Percentiles rank a stretch among this genome's conserved stretches.
These are phyloP conservation scores for Geotrichum siamense DNA, from an alignment of 1,139 yeast genomes.

Conservation along the genomic window DNA sequence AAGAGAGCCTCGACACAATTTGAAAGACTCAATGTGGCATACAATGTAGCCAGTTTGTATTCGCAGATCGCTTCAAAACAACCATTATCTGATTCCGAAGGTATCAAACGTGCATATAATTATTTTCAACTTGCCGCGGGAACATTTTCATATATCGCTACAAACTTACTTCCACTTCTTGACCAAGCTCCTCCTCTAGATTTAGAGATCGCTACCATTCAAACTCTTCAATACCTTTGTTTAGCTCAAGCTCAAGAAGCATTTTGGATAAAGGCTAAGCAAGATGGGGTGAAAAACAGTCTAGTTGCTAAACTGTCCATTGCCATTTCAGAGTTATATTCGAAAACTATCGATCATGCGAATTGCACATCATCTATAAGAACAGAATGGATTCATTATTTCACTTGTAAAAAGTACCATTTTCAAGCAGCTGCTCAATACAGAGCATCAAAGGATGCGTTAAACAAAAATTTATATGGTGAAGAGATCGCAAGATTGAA, in stretches of 20 bases:
- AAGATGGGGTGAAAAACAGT: slow-evolving; percentile 49
- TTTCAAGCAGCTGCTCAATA: slow-evolving; percentile 66
- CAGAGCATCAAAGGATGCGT: slow-evolving; percentile 48
- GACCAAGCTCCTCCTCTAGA: slow-evolving; percentile 38
- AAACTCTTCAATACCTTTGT: slow-evolving; percentile 44
- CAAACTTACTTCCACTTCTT: slow-evolving; percentile 26
- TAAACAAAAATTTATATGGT: slow-evolving; percentile 53
- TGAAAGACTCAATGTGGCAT: slow-evolving; percentile 58
- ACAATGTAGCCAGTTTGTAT: slow-evolving; percentile 60
- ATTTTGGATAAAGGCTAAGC: slow-evolving; percentile 68
- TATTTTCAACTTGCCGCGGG: slow-evolving; percentile 66
- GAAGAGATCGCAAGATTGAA: slow-evolving; percentile 56
- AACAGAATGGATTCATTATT: slow-evolving; percentile 58
- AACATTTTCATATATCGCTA: slow-evolving; percentile 43
- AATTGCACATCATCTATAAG: slow-evolving; percentile 46
- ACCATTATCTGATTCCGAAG: slow-evolving; percentile 39
- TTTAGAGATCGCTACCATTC: slow-evolving; percentile 40
- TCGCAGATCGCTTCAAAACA: slow-evolving; percentile 46
- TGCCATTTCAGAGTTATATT: slow-evolving; percentile 55
- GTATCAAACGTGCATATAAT: slow-evolving; percentile 55
- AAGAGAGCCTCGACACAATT: slow-evolving; percentile 42
- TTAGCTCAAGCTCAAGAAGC: slow-evolving; percentile 85
- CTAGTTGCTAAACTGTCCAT: slow-evolving; percentile 57
- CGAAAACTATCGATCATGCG: slow-evolving; percentile 42
- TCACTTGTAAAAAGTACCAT: slow-evolving; percentile 52